phyloP scores from a whole-genome alignment of 257 asterid genomes.

The Capsicum rhomboideum region DNA sequence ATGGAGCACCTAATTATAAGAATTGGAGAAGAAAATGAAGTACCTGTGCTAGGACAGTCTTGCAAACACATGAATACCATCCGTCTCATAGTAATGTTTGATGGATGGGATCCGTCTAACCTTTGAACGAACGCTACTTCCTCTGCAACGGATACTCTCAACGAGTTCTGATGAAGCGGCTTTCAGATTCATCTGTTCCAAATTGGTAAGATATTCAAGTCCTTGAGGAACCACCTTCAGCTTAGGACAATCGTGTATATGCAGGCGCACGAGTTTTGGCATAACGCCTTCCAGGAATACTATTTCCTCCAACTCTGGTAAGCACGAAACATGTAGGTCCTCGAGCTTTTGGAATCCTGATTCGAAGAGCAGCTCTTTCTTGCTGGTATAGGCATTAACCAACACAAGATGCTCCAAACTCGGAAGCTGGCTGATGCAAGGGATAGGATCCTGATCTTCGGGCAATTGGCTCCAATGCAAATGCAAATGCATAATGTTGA shows the following conservation, averaged over 20 bases:
- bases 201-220: constrained; percentile 4
- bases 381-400: constrained; percentile 7
- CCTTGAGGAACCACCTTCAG: constrained; percentile 18
- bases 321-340: neutral
- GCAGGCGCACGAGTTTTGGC: constrained; percentile 8
- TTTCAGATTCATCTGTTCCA: constrained; percentile 1
- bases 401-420: constrained; percentile 3
- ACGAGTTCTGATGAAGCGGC: constrained; percentile 8
- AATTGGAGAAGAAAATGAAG: neutral
- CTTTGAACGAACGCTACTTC: neutral
- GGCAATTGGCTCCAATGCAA: constrained; percentile 15
- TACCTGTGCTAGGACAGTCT: neutral
- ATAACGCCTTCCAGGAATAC: constrained; percentile 3
- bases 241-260: neutral
- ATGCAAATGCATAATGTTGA: constrained; percentile 7
- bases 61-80: neutral
- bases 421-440: constrained; percentile 7
- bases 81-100: neutral
- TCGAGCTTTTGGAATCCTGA: constrained; percentile 15
- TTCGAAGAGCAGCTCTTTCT: neutral
- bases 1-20: neutral
- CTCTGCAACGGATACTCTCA: neutral
- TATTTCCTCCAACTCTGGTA: constrained; percentile 3
- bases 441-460: constrained; percentile 10
- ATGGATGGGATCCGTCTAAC: constrained; percentile 3